Base-by-base conservation (phyloP, 768 basidiomycete species). In the Leccinum olivaceopallidum region DNA sequence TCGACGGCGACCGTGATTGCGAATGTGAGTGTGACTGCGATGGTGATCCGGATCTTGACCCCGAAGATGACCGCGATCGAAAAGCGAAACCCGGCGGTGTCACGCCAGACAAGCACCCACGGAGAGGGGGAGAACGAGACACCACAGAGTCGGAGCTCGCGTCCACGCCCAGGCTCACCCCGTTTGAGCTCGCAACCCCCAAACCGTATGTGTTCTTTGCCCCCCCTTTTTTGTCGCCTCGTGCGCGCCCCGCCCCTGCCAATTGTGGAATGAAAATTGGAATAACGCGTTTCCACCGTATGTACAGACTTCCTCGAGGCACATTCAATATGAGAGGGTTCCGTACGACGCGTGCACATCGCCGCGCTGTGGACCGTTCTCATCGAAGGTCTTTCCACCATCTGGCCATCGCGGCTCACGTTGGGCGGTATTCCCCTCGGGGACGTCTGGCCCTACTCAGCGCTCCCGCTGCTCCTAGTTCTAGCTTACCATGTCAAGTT, bases 361-460 rank as follows among this genome's bases (percentile, higher is more conserved):
- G 76, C 88, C 9, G 82, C 85, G 0, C 83, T 98, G 14, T 98
- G 96, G 94, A 74, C 83, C 16, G 83, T 83, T 18, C 84, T 98
- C 49, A 87, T 97, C 56, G 84, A 89, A 5, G 91, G 93, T 4
- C 80, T 98, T 36, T 83, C 89, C 55, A 82, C 87, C 2, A 93
- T 98, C 68, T 98, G 96, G 96, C 95, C 96, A 1, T 77, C 82
- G 18, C 84, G 95, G 26, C 82, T 83, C 3, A 79, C 81, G 5
- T 77, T 98, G 30, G 87, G 79, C 9, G 88, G 85, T 4, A 73
- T 90, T 26, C 71, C 89, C 0, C 83, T 98, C 6, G 96, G 96
- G 22, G 96, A 98, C 70, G 95, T 95, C 50, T 98, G 96, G 96
- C 89, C 89, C 0, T 95, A 92, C 65, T 76, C 83, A 5, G 82